phyloP scores from a whole-genome alignment of 2,329 filamentous ascomycete genomes.

The Claviceps quebecensis region DNA sequence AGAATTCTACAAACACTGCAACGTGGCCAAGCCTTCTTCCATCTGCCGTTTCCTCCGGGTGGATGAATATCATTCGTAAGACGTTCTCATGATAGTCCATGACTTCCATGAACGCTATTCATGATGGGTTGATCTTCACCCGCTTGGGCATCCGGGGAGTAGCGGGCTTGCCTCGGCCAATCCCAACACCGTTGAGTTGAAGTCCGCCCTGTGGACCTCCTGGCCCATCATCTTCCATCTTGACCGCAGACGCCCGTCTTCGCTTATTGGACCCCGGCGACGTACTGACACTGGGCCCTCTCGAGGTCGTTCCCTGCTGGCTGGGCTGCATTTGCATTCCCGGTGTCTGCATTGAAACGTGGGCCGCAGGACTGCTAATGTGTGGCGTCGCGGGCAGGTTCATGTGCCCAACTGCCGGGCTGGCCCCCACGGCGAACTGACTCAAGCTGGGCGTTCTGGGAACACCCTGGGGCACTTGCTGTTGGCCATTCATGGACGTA shows the following conservation, averaged over 20 bases:
- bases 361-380: conserved; percentile 40
- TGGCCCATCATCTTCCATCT: conserved; percentile 39
- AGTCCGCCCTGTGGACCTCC: conserved; percentile 33
- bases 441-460: conserved; percentile 41
- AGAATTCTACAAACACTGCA: conserved; percentile 7
- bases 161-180: conserved; percentile 36
- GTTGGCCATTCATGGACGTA: conserved; percentile 33
- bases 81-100: no score
- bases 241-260: conserved; percentile 41
- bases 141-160: conserved; percentile 45
- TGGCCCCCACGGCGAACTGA: conserved; percentile 45
- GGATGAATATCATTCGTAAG: no score
- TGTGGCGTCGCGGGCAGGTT: conserved; percentile 50
- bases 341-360: conserved; percentile 48
- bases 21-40: no score
- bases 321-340: conserved; percentile 54
- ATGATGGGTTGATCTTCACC: conserved; percentile 31
- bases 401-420: conserved; percentile 45
- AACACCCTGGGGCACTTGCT: conserved; percentile 27
- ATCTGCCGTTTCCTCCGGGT: no score
- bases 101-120: conserved; percentile 4
- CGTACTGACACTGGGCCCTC: conserved; percentile 53
- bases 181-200: conserved; percentile 36
- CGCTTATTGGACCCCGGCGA: conserved; percentile 48
- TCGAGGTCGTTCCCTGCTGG: conserved; percentile 53